Evolutionary conservation across 495 filamentous ascomycete species (phyloP).

Genomic region (Xeromyces bisporus): DNA sequence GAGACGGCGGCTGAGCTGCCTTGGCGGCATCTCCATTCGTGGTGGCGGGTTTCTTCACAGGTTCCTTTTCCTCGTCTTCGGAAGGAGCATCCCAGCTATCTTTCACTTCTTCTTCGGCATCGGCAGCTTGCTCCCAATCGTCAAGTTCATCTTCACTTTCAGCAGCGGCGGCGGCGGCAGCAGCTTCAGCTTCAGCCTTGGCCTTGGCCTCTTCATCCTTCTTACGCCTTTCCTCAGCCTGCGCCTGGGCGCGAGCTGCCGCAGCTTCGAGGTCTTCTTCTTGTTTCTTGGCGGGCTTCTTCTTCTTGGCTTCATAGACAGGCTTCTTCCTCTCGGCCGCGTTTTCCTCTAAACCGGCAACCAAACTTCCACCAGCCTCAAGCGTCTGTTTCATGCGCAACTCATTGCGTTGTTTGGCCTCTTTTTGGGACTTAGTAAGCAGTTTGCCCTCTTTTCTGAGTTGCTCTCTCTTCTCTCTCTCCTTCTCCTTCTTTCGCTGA

Average conservation of each 20-base stretch:
- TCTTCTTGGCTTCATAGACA: constrained; percentile 56
- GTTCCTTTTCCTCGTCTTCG: constrained; percentile 48
- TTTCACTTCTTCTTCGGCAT: constrained; percentile 63
- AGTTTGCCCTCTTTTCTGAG: constrained; percentile 91
- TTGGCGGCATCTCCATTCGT: no score
- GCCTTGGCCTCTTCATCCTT: constrained; percentile 49
- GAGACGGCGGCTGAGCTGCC: no score
- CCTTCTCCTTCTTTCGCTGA: constrained; percentile 78
- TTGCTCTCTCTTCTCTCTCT: constrained; percentile 90
- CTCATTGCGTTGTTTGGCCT: constrained; percentile 68
- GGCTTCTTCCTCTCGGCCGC: constrained; percentile 59
- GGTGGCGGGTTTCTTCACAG: constrained; percentile 16
- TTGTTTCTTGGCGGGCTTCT: constrained; percentile 55
- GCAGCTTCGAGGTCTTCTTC: constrained; percentile 55
- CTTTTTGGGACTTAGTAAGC: constrained; percentile 83
- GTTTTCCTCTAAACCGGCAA: constrained; percentile 51
- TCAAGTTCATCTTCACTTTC: constrained; percentile 49
- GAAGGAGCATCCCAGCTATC: constrained; percentile 88
- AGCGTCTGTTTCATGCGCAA: constrained; percentile 89
- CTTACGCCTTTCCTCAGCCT: constrained; percentile 51
- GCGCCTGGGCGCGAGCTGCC: constrained; percentile 41
- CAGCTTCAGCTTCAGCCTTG: constrained; percentile 38
- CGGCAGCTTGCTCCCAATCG: constrained; percentile 80
- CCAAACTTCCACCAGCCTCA: constrained; percentile 57
- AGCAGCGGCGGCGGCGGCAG: constrained; percentile 36